phyloP scores from a whole-genome alignment of 108 stramenopile genomes.

The Fragilaria radians region DNA sequence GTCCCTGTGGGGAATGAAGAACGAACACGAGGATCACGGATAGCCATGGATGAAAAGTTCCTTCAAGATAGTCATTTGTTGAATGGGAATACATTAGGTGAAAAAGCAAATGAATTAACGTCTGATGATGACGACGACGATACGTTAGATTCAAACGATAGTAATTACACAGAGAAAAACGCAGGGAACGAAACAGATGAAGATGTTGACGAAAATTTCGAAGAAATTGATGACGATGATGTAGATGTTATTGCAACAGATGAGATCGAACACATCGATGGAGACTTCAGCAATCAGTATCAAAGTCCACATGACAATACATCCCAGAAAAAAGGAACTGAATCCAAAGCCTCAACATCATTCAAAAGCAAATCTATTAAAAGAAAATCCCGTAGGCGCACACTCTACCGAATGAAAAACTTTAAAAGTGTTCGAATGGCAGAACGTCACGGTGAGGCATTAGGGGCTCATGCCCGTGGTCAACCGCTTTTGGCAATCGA shows the following conservation, averaged over 20 bases:
- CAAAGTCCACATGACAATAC: constrained; percentile 10
- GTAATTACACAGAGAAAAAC: constrained; percentile 10
- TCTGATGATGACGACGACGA: constrained; percentile 15
- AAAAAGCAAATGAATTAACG: constrained; percentile 11
- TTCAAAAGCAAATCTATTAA: not conserved
- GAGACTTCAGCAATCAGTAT: constrained; percentile 22
- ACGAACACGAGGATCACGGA: constrained; percentile 49
- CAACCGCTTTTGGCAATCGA: constrained; percentile 50
- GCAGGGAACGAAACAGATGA: constrained; percentile 1
- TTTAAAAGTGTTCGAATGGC: constrained; percentile 67
- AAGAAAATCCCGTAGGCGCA: constrained; percentile 22
- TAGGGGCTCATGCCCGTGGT: constrained; percentile 68
- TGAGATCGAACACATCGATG: constrained; percentile 16
- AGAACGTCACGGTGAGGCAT: constrained; percentile 68
- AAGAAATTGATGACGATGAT: constrained; percentile 18
- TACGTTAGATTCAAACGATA: constrained; percentile 11
- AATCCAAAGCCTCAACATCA: not conserved
- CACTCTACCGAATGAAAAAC: constrained; percentile 52
- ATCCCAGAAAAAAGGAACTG: constrained; percentile 10
- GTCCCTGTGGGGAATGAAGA: constrained; percentile 1
- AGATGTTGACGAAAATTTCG: constrained; percentile 8
- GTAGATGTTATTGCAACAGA: constrained; percentile 19
- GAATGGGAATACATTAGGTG: not conserved
- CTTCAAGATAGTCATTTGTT: constrained; percentile 39
- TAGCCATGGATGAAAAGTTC: constrained; percentile 51